Conservation (phyloP, 2,329 filamentous ascomycete genomes). For the Nothophaeocryptopus gaeumannii region DNA sequence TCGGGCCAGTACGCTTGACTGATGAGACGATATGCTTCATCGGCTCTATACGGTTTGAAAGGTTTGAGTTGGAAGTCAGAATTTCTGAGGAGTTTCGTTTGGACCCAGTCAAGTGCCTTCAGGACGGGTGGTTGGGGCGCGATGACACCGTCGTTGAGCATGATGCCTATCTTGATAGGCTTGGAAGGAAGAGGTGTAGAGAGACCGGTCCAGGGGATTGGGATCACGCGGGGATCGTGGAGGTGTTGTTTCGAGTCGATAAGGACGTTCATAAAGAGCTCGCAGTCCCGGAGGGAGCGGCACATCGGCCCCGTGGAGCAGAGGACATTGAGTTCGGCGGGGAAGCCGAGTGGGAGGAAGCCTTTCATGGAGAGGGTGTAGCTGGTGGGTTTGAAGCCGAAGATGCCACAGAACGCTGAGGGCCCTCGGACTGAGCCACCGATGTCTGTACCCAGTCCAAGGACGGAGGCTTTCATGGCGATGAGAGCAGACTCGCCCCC, state of each 20-base stretch:
- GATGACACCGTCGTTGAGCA: slow-evolving; percentile 19
- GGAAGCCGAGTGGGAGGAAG: slow-evolving; percentile 16
- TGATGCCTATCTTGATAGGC: slow-evolving; percentile 18
- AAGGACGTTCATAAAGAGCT: slow-evolving; percentile 16
- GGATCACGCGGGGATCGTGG: slow-evolving; percentile 17
- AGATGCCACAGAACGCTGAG: slow-evolving; percentile 64
- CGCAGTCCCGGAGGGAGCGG: slow-evolving; percentile 15
- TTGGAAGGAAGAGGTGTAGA: background rate
- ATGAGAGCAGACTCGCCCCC: slow-evolving; percentile 49
- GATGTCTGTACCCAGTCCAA: slow-evolving; percentile 63
- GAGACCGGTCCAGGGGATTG: slow-evolving; percentile 19
- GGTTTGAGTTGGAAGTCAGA: slow-evolving; percentile 16
- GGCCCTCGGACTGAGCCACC: slow-evolving; percentile 69
- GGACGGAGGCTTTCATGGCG: slow-evolving; percentile 55
- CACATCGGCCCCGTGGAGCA: slow-evolving; percentile 19
- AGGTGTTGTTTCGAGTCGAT: slow-evolving; percentile 13
- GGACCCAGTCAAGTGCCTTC: slow-evolving; percentile 13
- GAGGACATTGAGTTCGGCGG: slow-evolving; percentile 21
- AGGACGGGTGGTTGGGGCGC: slow-evolving; percentile 19
- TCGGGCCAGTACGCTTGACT: slow-evolving; percentile 20
- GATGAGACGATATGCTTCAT: slow-evolving; percentile 13
- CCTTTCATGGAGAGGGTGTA: slow-evolving; percentile 18
- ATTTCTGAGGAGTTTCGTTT: slow-evolving; percentile 1
- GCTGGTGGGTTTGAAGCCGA: slow-evolving; percentile 33
- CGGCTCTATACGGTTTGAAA: slow-evolving; percentile 14